phyloP scores from a whole-genome alignment of 331 rosid species.

The Erythrophleum ivorense region DNA sequence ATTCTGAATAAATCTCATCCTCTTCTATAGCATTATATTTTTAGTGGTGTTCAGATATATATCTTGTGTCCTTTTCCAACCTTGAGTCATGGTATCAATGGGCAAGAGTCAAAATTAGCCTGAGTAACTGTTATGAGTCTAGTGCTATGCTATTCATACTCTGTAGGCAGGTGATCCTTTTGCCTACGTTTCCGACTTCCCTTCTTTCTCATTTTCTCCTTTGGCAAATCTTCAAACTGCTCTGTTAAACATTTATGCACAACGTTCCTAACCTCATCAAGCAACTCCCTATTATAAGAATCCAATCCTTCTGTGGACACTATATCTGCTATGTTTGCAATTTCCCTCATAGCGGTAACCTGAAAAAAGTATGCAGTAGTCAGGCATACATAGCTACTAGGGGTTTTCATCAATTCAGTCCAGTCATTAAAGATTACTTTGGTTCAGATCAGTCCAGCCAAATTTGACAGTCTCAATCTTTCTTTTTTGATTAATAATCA shows the following conservation, averaged over 20 bases:
- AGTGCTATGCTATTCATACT: conserved; percentile 48
- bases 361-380: conserved; percentile 33
- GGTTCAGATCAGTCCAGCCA: background rate
- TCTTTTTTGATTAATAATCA: background rate
- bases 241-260: conserved; percentile 69
- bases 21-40: conserved; percentile 23
- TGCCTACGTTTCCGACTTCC: conserved; percentile 62
- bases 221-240: conserved; percentile 64
- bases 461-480: background rate
- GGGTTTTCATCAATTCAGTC: background rate
- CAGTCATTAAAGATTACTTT: background rate
- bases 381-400: conserved; percentile 4
- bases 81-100: conserved; percentile 13
- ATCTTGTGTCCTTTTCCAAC: conserved; percentile 21
- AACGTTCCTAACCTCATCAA: conserved; percentile 66
- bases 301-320: conserved; percentile 72
- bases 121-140: conserved; percentile 7
- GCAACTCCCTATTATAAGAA: conserved; percentile 59
- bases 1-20: conserved; percentile 12
- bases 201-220: conserved; percentile 57
- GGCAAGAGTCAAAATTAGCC: conserved; percentile 36
- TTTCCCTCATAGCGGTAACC: conserved; percentile 79
- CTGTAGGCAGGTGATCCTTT: conserved; percentile 42
- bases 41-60: conserved; percentile 13
- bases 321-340: conserved; percentile 61